Evolutionary conservation across 2,329 filamentous ascomycete species (phyloP), one percentile per base, ranked within the genome.

Genomic region (Verticillium dahliae): DNA sequence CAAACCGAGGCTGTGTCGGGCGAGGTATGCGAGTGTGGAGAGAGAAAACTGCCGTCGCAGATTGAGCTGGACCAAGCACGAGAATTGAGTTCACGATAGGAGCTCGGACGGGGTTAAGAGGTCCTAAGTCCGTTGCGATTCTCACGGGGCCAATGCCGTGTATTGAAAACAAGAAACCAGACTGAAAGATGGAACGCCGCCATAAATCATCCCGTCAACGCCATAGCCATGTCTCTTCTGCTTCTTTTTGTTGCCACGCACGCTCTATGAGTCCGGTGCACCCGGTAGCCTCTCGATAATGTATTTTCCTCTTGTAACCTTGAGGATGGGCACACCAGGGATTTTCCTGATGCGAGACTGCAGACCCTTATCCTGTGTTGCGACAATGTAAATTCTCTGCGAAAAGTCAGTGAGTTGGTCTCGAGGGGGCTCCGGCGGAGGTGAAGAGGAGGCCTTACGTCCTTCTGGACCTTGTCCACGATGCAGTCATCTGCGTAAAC

Each of bases 211-310:
- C 10, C 31, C 22, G 18, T 45, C 35, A 60, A 31, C n/a, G 52
- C 55, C 34, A 35, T 18, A 50, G n/a, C 39, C 52, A 62, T 38
- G 18, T 56, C 14, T 18, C 2, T 35, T 14, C 60, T 34, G 2
- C n/a, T n/a, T 22, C 13, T 56, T 14, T 34, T 56, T 27, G 27
- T 27, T 27, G 27, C 27, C 27, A 27, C 27, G 27, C 27, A 27
- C 27, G 27, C 27, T 27, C 27, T 34, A 34, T n/a, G 54, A 76
- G 57, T 92, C 88, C 38, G 91, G 90, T 41, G 91, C 91, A 75
- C 92, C 90, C 5, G 93, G 93, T 65, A 97, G 76, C 69, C 93
- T 86, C 81, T 98, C 95, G 70, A 99, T 95, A 57, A 94, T 89
- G 76, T 97, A 98, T 76, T 97, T 97, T 56, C 91, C 92, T 70